Conservation (phyloP, 1,284 basidiomycete species). For the Sanghuangporus baumii region DNA sequence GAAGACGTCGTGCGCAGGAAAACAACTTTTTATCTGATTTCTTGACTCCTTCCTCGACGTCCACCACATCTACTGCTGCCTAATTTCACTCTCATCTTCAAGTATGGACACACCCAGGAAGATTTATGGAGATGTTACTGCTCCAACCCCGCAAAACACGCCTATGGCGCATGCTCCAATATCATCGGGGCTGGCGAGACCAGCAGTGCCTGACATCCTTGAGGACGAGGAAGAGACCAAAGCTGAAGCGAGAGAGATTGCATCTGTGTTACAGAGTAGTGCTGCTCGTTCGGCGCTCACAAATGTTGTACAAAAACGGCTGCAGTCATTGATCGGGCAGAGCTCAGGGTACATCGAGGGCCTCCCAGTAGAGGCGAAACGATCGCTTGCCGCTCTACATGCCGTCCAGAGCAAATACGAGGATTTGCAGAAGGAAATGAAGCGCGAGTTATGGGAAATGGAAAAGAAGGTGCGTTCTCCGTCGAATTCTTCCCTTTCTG, state of each 20-base stretch:
- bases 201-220: conserved; percentile 63
- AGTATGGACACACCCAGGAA: not conserved
- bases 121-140: conserved; percentile 32
- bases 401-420: conserved; percentile 92
- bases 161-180: conserved; percentile 69
- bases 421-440: conserved; percentile 93
- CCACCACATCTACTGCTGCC: not conserved
- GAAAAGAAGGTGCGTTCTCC: conserved; percentile 80
- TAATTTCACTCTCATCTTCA: not conserved
- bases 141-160: conserved; percentile 81
- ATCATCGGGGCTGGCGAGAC: conserved; percentile 58
- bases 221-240: conserved; percentile 60
- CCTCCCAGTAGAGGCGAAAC: conserved; percentile 78
- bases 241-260: conserved; percentile 29
- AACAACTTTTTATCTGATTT: not conserved
- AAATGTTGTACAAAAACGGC: conserved; percentile 58
- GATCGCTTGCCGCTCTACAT: conserved; percentile 88
- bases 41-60: not conserved
- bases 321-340: conserved; percentile 67
- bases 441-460: conserved; percentile 92
- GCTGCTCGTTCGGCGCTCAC: conserved; percentile 46
- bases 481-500: not conserved
- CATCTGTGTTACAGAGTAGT: conserved; percentile 20
- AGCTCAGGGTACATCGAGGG: conserved; percentile 86
- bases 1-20: no score